phyloP scores from a whole-genome alignment of 805 yeast species.

The Alloascoidea hylecoeti region DNA sequence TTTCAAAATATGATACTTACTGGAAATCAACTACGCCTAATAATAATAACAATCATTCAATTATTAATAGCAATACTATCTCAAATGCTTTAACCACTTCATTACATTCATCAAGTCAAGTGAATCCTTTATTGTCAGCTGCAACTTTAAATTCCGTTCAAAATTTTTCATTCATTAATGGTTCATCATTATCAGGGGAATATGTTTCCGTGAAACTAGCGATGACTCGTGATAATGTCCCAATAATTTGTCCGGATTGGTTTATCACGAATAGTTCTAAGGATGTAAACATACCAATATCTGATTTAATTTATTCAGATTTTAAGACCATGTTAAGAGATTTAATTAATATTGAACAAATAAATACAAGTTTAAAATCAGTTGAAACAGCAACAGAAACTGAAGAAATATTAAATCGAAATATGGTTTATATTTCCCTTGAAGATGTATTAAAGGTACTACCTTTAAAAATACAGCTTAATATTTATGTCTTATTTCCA shows the following conservation, averaged over 20 bases:
- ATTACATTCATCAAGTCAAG: too few relatives aligned
- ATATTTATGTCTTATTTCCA: too few relatives aligned
- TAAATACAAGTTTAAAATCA: not conserved
- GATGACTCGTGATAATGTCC: constrained; percentile 69
- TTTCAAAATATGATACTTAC: constrained; percentile 87
- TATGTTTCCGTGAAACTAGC: constrained; percentile 61
- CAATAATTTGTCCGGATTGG: constrained; percentile 56
- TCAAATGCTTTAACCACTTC: too few relatives aligned
- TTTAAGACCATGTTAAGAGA: not conserved
- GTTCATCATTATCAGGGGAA: constrained; percentile 78
- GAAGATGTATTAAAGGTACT: not conserved
- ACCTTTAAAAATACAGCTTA: not conserved
- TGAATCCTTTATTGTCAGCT: not conserved
- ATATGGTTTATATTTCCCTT: not conserved
- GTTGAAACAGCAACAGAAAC: not conserved
- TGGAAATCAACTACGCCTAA: constrained; percentile 81
- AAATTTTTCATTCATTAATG: constrained; percentile 65
- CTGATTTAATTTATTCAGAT: not conserved
- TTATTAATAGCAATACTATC: too few relatives aligned
- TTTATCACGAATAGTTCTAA: too few relatives aligned
- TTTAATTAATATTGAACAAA: too few relatives aligned
- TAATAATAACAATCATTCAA: too few relatives aligned
- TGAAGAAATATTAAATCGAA: not conserved
- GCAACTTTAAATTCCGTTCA: not conserved
- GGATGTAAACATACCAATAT: too few relatives aligned